Evolutionary conservation across 2,329 filamentous ascomycete genomes (phyloP).

Genomic region (Macrophomina tecta): DNA sequence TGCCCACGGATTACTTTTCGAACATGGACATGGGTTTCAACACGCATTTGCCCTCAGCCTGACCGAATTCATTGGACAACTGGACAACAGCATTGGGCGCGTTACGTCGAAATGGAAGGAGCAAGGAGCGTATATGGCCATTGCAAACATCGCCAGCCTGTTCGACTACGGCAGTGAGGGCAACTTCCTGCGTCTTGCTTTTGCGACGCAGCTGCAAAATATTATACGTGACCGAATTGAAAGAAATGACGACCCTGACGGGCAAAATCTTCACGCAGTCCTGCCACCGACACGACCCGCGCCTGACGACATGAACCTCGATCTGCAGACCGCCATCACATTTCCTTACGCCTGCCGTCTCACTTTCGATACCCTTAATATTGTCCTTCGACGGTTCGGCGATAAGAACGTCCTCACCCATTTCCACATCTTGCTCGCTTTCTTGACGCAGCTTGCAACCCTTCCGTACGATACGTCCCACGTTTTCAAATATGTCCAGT

Average conservation of each 20-base stretch:
- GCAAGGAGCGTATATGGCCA: conserved; percentile 63
- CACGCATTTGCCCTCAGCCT: conserved; percentile 52
- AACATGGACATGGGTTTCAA: conserved; percentile 42
- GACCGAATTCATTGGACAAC: conserved; percentile 57
- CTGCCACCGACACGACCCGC: conserved; percentile 8
- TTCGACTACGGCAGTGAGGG: conserved; percentile 61
- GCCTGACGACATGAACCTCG: conserved; percentile 18
- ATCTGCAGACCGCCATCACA: conserved; percentile 32
- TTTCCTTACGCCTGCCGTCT: conserved; percentile 49
- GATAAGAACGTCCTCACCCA: conserved; percentile 68
- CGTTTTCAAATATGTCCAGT: conserved; percentile 54
- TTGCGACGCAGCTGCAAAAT: conserved; percentile 17
- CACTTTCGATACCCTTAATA: conserved; percentile 51
- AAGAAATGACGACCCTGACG: conserved; percentile 6
- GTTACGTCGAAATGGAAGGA: conserved; percentile 61
- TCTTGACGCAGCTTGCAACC: conserved; percentile 56
- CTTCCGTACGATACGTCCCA: conserved; percentile 40
- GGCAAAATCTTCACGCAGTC: neutral
- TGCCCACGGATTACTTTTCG: conserved; percentile 69
- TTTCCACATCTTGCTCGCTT: conserved; percentile 67
- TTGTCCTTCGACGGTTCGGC: conserved; percentile 59
- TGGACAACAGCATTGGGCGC: conserved; percentile 65
- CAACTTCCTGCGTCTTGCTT: conserved; percentile 39
- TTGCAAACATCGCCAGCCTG: conserved; percentile 61
- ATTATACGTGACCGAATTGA: conserved; percentile 37